phyloP scores from a whole-genome alignment of 768 basidiomycete genomes.

The Tylopilus sp. region DNA sequence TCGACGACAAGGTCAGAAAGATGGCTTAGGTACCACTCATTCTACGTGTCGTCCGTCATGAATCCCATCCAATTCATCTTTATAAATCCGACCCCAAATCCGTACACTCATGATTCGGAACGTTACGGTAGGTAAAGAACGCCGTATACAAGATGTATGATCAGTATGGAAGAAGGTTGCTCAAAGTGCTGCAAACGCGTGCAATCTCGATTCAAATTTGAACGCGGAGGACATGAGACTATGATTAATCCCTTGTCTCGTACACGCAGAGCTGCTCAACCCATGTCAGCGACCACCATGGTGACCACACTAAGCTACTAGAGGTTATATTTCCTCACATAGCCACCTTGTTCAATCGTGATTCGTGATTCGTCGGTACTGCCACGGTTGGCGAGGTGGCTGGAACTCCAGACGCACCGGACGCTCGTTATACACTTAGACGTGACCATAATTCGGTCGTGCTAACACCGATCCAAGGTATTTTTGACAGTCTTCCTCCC shows the following conservation, averaged over 20 bases:
- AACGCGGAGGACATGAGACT: neutral
- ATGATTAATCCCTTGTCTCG: slow-evolving; percentile 1
- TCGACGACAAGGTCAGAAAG: slow-evolving; percentile 1
- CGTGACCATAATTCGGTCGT: neutral
- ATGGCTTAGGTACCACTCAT: neutral
- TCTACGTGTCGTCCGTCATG: neutral
- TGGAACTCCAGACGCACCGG: no score
- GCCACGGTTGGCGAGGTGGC: no score
- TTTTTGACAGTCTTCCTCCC: no score
- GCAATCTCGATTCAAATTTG: no score
- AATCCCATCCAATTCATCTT: neutral
- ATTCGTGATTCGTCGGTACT: neutral
- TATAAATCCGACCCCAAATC: neutral
- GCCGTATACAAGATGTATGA: no score
- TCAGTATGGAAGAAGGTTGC: no score
- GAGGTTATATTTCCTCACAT: neutral
- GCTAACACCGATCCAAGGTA: neutral
- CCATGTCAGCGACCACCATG: neutral
- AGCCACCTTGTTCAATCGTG: neutral
- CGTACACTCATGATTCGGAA: no score
- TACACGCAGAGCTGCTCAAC: neutral
- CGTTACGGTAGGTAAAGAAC: no score
- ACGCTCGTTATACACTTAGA: no score
- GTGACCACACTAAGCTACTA: no score
- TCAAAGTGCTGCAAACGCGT: neutral